Evolutionary conservation across 2,329 filamentous ascomycete species (phyloP), one percentile per base, ranked within the genome.

Genomic region (Colletotrichum somersetense): DNA sequence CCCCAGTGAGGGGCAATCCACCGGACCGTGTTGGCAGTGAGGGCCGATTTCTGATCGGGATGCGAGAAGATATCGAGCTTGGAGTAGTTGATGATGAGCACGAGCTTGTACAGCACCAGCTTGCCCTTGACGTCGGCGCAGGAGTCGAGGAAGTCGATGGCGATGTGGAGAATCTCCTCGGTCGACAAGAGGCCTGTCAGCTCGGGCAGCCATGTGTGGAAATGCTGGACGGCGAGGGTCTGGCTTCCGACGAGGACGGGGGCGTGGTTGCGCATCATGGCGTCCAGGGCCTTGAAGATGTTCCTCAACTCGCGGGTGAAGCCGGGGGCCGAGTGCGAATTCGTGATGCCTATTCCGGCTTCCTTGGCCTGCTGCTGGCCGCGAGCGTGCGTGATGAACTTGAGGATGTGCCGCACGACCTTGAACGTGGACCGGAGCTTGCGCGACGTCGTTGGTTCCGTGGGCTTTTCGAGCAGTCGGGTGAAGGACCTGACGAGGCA

Each of bases 1-100:
- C 96, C 96, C 96, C 96, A 99, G 81, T 98, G 95, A 5, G 96
- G 95, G 16, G 92, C 91, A 70, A 99, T 91, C 96, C 96, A 99
- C 73, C 92, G 87, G 56, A 95, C 91, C 4, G 95, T 98, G 77
- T 95, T 97, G 57, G 92, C 89, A 73, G 93, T 90, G 58, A 98
- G 86, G 16, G 90, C 90, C 38, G 90, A 88, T 75, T 92, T 89
- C 75, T 96, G 92, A 72, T 96, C 92, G 0, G 91, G 88, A n/a
- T 92, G 87, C 12, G 91, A 88, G 82, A 98, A 98, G 30, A 97
- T 86, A 35, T 93, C 90, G 6, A 97, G 85, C 74, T 91, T 92
- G 38, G 93, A 93, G 79, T 97, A 96, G 80, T 98, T 96, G 80
- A 97, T 92, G 77, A 99, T 95, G 50, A 99, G 86, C 23, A 98